A percentile compares a stretch with the other conserved stretches of the same genome.
phyloP scores from a whole-genome alignment of 306 rosid genomes.

The Prunus persica region DNA sequence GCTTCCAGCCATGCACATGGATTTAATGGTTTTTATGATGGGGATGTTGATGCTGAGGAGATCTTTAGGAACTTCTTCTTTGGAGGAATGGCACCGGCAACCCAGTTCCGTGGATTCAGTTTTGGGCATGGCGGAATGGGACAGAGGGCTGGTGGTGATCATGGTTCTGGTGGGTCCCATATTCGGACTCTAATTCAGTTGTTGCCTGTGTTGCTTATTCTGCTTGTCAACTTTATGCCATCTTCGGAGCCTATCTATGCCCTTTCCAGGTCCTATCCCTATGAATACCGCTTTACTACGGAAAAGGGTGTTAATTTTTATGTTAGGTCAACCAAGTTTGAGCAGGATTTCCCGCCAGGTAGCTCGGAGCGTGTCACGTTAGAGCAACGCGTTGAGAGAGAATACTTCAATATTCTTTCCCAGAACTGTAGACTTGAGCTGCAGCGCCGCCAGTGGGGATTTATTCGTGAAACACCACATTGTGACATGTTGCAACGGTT shows the following conservation, averaged over 20 bases:
- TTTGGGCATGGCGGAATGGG: constrained; percentile 63
- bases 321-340: constrained; percentile 68
- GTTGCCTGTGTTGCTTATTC: constrained; percentile 67
- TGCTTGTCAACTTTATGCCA: constrained; percentile 68
- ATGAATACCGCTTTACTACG: constrained; percentile 57
- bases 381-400: constrained; percentile 70
- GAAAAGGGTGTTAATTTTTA: constrained; percentile 76
- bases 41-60: constrained; percentile 85
- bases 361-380: constrained; percentile 41
- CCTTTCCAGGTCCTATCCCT: constrained; percentile 62
- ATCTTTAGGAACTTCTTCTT: constrained; percentile 89
- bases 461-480: constrained; percentile 81
- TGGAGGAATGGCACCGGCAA: constrained; percentile 82
- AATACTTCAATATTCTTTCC: constrained; percentile 60
- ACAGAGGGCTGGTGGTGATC: constrained; percentile 50
- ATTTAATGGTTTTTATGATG: constrained; percentile 65
- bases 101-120: constrained; percentile 72
- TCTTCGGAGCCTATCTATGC: constrained; percentile 71
- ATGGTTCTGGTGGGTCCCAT: constrained; percentile 66
- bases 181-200: constrained; percentile 58
- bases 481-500: constrained; percentile 74
- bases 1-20: constrained; percentile 45
- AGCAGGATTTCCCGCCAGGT: constrained; percentile 52
- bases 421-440: constrained; percentile 81
- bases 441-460: constrained; percentile 94